Base-by-base conservation (phyloP, 352 stramenopile species). In the Phytophthora macrochlamydospora region DNA sequence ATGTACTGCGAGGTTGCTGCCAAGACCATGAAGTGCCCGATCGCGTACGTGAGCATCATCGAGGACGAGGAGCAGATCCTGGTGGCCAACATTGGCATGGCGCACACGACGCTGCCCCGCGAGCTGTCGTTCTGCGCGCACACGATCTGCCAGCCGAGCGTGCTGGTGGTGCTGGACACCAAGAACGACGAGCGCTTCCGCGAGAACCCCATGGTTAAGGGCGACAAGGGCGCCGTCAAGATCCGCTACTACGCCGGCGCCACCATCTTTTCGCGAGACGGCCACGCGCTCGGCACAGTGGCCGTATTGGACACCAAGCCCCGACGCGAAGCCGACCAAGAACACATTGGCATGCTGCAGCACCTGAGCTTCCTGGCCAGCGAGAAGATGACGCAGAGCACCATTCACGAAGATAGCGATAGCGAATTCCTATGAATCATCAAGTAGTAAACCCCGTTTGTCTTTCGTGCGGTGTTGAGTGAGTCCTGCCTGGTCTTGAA, bases 11-110 rank as follows among this genome's bases (percentile, higher is more conserved):
- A 94, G 55, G 83, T 95, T 43, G 84, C 84, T 3, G 81, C 84
- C 62, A 94, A 95, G 82, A 93, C 87, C 12, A 93, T 95, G 85
- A 93, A 94, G 64, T 94, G 85, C 37, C 87, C 84, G 38, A 93
- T 95, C 46, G 85, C 85, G 48, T 94, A 93, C 62, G 85, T 93
- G 69, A 93, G 85, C 54, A 94, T 95, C 51, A 85, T 95, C 33
- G 85, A 93, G 53, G 83, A 93, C 55, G 83, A 92, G 45, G 86
- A 94, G 67, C 88, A 95, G 72, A 76, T 91, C 28, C 54, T 95
- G 31, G 79, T 95, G 54, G 83, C 87, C 50, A 94, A 93, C 62
- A 93, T 95, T 51, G 87, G 87, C 49, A 94, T 94, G 84, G 81
- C 84, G 30, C 82, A 93, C 72, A 79, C 85, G 50, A 89, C 86